These are phyloP conservation scores for Plectosphaerella plurivora DNA, from an alignment of 2,329 filamentous ascomycete species.

Conservation along the genomic window DNA sequence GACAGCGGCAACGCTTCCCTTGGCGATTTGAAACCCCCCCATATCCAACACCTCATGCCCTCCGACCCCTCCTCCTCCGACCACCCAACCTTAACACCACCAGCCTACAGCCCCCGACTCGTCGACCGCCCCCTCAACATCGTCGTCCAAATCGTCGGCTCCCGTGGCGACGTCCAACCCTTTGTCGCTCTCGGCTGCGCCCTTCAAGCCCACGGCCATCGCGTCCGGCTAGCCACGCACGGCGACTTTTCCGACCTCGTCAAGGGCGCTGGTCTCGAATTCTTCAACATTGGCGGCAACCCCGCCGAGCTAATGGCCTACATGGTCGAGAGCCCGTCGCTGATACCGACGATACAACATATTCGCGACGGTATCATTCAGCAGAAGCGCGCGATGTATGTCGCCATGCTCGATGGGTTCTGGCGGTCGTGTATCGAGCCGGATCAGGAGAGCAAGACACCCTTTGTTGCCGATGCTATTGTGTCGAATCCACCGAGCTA, in stretches of 20 bases:
- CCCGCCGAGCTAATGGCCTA: slow-evolving; percentile 35
- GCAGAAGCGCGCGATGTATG: slow-evolving; percentile 17
- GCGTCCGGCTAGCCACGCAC: slow-evolving; percentile 48
- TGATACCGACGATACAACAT: slow-evolving; percentile 19
- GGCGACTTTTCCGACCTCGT: slow-evolving; percentile 43
- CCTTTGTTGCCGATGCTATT: slow-evolving; percentile 45
- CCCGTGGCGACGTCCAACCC: slow-evolving; percentile 51
- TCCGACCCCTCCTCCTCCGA: no score
- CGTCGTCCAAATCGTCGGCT: slow-evolving; percentile 50
- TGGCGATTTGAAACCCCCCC: no score
- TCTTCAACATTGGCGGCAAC: slow-evolving; percentile 49
- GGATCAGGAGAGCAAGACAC: slow-evolving; percentile 14
- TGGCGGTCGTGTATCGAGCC: slow-evolving; percentile 15
- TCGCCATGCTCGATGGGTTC: slow-evolving; percentile 17
- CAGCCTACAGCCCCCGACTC: neutral
- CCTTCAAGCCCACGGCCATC: slow-evolving; percentile 41
- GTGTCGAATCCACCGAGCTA: slow-evolving; percentile 46
- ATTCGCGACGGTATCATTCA: slow-evolving; percentile 19
- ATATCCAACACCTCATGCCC: no score
- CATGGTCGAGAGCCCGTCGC: slow-evolving; percentile 22
- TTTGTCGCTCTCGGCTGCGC: slow-evolving; percentile 48
- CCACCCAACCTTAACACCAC: neutral
- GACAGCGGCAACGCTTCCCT: no score
- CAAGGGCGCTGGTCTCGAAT: slow-evolving; percentile 40
- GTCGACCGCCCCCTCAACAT: slow-evolving; percentile 34